Base-by-base conservation (phyloP, 73 alveolate species). In the Blepharisma stoltei region DNA sequence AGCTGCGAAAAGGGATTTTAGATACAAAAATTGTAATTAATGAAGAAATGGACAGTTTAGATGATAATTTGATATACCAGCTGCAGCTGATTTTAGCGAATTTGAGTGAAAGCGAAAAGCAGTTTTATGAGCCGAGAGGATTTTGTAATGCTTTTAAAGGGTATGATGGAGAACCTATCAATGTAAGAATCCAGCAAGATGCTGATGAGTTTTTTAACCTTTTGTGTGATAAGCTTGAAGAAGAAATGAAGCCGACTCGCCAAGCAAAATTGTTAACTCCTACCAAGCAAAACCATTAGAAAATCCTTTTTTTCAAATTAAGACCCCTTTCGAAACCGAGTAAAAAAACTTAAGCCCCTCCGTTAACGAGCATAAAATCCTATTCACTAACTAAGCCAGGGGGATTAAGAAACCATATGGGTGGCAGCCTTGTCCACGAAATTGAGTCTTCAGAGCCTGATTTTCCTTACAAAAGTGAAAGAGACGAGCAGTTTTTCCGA, bases 401-500 rank as follows among this genome's bases (percentile, higher is more conserved):
- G n/a, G n/a, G n/a, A n/a, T n/a, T n/a, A 6, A 90, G 90, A 70
- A 86, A 94, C 46, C 91, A 91, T 47, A 83, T 96, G 55, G 96
- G 95, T 54, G 99, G 99, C 7, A 88, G 81, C 52, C 81, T 94
- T 18, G 60, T 92, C 9, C 94, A 94, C 76, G 99, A 96, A 89
- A 83, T 93, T 7, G 86, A 89, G 44, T 78, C 93, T 53, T 81
- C 86, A 53, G 98, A 96, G 76, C 54, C 77, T 9, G 97, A 95
- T 43, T 89, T 83, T 88, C 95, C 97, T 9, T 96, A 94, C 85
- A 67, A 78, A 52, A 83, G 97, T 47, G 91, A 89, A 78, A 86
- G 97, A 78, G 96, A 88, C 14, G 99, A 96, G 82, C 94, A 92
- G 6, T 96, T 96, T 88, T 88, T 80, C 55, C 89, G 97, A 45